Base-by-base conservation (phyloP, 768 basidiomycete species). In the Lactifluus echinatus region DNA sequence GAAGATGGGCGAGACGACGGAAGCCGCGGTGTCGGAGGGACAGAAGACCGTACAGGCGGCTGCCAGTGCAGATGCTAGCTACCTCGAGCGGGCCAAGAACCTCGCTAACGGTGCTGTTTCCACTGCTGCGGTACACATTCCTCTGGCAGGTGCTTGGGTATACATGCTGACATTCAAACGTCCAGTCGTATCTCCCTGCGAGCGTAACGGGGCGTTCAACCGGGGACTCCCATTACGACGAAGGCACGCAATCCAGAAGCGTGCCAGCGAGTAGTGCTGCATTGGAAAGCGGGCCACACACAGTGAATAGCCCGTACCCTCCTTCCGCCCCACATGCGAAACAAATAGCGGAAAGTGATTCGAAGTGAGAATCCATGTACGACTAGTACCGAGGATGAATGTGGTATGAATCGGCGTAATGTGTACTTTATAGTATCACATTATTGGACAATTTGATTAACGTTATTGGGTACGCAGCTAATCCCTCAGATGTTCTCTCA, bases 21-120 rank as follows among this genome's bases (percentile, higher is more conserved):
- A 82, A 45, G 68, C 69, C 0, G 85, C 83, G 19, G 80, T 79
- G n/a, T 71, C 72, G 0, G 75, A 86, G 64, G 84, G 84, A 3
- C 73, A 79, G 61, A 67, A 69, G 6, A 76, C 79, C 56, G 73
- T 85, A 2, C 73, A 76, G 7, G 67, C 71, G 12, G 74, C 73
- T 0, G 77, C 78, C 64, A 74, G 73, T 4, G 65, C 74, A 1
- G 76, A 76, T 28, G 71, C 72, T 6, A 71, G 72, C 0, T 83
- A 83, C 62, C 67, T 84, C 6, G 77, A 81, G 23, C 77, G 82
- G 61, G 83, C 79, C 1, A 83, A 78, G 68, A 68, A 65, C 7
- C 48, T 80, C 2, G 81, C 79, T 0, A 68, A 68, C 14, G 71
- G 61, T 36, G 77, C 76, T 0, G 55, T 80, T 3, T 62, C 73